Evolutionary conservation across 495 filamentous ascomycete species (phyloP), one percentile per base, ranked within the genome.

Genomic region (Tuber indicum): DNA sequence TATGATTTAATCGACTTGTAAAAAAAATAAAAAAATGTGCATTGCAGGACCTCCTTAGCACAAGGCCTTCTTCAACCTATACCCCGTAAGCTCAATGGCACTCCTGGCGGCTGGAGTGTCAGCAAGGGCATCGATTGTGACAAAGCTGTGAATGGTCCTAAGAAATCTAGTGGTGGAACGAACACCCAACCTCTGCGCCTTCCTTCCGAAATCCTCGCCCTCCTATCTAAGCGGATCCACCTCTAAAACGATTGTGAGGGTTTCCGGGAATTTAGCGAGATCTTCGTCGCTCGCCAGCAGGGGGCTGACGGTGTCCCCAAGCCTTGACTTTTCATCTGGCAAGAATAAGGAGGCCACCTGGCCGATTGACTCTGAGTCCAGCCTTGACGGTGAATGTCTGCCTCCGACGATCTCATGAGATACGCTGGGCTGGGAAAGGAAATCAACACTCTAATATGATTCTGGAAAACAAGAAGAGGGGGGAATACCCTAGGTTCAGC

Each of bases 361-460:
- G 44, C 9, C 44, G 44, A 45, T 45, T 10, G 6, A 9, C 44
- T 45, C 44, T 45, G 44, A 45, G 44, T 42, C 93, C 92, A 36
- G 89, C 87, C 84, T 95, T 94, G 72, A 98, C 95, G 21, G 93
- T 97, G 2, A 91, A 84, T 99, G 96, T 8, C 96, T 87, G 17
- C 95, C 96, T 41, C 91, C 93, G 10, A 95, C 84, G 77, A 99
- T 91, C 49, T 89, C 89, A 79, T 92, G 91, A 7, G 83, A 79
- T 2, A 82, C 84, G 7, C 84, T 84, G 8, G 12, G 58, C 58
- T 26, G 12, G 14, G 58, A 26, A 66, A 47, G 74, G 23, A 75
- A 42, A 49, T 14, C 80, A 70, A 79, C 23, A 12, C 26, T 43
- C 45, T 14, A 5, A 47, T 45, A 46, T 21, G 7, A 0, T 32